These are phyloP conservation scores for Salix caprea DNA, from an alignment of 345 rosid species.

Conservation along the genomic window DNA sequence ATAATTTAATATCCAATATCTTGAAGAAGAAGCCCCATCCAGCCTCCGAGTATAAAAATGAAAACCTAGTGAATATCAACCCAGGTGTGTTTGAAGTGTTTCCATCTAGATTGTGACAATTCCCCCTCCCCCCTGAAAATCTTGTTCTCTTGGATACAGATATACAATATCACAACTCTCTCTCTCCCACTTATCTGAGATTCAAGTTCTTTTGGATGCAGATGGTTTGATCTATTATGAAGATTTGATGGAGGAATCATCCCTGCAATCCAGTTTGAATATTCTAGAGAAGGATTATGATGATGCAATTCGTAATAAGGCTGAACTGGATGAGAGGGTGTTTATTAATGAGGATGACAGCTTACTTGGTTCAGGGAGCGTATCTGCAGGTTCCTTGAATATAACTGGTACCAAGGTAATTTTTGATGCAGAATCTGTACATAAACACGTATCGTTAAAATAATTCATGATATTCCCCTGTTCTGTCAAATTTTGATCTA, in stretches of 20 bases:
- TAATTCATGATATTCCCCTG: not conserved
- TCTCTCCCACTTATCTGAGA: no score
- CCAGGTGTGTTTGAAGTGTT: constrained; percentile 39
- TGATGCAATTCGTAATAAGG: constrained; percentile 54
- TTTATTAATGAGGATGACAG: constrained; percentile 82
- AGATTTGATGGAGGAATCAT: constrained; percentile 74
- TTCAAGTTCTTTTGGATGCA: constrained; percentile 25
- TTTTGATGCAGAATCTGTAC: constrained; percentile 7
- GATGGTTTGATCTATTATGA: constrained; percentile 87
- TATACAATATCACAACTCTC: no score
- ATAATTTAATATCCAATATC: constrained; percentile 54
- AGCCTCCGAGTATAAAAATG: constrained; percentile 59
- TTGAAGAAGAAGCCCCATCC: constrained; percentile 53
- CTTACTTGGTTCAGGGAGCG: constrained; percentile 69
- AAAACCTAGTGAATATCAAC: constrained; percentile 59
- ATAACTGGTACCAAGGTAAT: constrained; percentile 57
- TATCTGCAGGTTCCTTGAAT: constrained; percentile 58
- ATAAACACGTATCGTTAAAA: not conserved
- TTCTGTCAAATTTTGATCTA: constrained; percentile 1
- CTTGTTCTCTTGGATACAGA: not conserved
- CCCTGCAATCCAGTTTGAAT: constrained; percentile 53
- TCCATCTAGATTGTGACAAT: not conserved
- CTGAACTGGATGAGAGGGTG: constrained; percentile 81
- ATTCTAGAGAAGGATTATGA: constrained; percentile 71
- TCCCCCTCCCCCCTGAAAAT: constrained; percentile 12